Conservation (phyloP, 352 stramenopile genomes). For the Hyaloperonospora brassicae region DNA sequence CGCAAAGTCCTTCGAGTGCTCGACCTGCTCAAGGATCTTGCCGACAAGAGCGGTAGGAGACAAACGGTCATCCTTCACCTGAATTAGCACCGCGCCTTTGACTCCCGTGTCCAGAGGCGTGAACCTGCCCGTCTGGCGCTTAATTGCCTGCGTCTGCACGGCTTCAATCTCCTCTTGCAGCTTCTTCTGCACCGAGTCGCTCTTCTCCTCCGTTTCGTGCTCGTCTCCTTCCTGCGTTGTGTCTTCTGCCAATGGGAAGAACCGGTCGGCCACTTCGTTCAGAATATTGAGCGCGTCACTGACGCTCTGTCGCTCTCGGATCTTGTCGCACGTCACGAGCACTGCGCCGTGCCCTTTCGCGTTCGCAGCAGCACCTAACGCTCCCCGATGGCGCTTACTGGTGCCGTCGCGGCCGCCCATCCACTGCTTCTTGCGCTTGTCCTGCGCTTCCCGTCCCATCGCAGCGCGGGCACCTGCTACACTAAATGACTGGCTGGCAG, state of each 20-base stretch:
- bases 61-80: slow-evolving; percentile 44
- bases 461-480: slow-evolving; percentile 1
- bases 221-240: slow-evolving; percentile 17
- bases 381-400: slow-evolving; percentile 58
- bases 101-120: slow-evolving; percentile 64
- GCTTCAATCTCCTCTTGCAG: slow-evolving; percentile 61
- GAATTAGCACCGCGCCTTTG: slow-evolving; percentile 62
- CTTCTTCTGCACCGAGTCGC: slow-evolving; percentile 51
- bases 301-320: slow-evolving; percentile 66
- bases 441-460: slow-evolving; percentile 26
- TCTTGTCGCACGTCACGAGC: slow-evolving; percentile 70
- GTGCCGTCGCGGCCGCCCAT: slow-evolving; percentile 29
- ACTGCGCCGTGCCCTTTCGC: slow-evolving; percentile 55
- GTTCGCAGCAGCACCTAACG: slow-evolving; percentile 33
- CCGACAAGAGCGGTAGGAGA: slow-evolving; percentile 38
- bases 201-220: slow-evolving; percentile 7
- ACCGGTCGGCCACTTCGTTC: slow-evolving; percentile 63
- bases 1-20: slow-evolving; percentile 54
- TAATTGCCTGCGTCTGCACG: slow-evolving; percentile 48
- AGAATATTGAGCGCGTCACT: slow-evolving; percentile 65
- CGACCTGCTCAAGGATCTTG: slow-evolving; percentile 60
- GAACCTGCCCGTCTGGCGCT: slow-evolving; percentile 57
- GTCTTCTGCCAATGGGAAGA: slow-evolving; percentile 34
- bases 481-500: neutral
- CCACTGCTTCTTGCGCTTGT: slow-evolving; percentile 58